Evolutionary conservation across 2,329 filamentous ascomycete genomes (phyloP).

Genomic region (Fusarium sororula): DNA sequence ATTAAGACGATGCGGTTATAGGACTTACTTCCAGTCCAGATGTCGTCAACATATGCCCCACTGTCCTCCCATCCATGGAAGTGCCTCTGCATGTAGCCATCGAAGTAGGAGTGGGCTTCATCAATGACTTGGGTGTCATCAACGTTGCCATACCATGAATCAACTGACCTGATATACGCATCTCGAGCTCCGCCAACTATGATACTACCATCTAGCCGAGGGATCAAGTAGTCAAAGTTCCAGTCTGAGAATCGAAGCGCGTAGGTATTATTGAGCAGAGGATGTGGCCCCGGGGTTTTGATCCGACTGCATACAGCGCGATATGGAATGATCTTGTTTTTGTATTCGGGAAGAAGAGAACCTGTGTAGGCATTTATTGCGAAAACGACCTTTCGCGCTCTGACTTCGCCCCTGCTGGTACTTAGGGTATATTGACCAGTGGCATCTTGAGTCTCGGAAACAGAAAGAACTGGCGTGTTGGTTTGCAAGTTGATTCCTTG

Average conservation of each 20-base stretch:
- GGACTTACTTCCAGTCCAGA: not conserved
- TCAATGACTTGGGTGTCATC: not conserved
- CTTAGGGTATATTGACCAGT: not conserved
- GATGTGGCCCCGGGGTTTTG: rapidly evolving
- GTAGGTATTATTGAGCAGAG: not conserved
- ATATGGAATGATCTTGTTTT: not conserved
- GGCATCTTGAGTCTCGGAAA: rapidly evolving
- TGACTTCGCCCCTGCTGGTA: not conserved
- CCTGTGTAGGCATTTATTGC: not conserved
- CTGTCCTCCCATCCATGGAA: not conserved
- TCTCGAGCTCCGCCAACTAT: not conserved
- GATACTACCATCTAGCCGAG: not conserved
- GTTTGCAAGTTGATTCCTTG: not conserved
- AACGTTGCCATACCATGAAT: not conserved
- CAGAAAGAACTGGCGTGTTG: not conserved
- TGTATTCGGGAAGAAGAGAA: not conserved
- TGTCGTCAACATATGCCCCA: not conserved
- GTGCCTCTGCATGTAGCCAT: not conserved
- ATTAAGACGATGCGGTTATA: rapidly evolving
- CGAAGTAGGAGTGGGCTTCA: rapidly evolving
- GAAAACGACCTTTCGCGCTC: not conserved
- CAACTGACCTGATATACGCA: not conserved
- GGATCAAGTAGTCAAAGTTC: not conserved
- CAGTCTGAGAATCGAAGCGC: not conserved
- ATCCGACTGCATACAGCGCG: not conserved